A percentile compares a stretch with the other conserved stretches of the same genome.
Conservation (phyloP, 139 green algal genomes). For the Coelastrella sp. region DNA sequence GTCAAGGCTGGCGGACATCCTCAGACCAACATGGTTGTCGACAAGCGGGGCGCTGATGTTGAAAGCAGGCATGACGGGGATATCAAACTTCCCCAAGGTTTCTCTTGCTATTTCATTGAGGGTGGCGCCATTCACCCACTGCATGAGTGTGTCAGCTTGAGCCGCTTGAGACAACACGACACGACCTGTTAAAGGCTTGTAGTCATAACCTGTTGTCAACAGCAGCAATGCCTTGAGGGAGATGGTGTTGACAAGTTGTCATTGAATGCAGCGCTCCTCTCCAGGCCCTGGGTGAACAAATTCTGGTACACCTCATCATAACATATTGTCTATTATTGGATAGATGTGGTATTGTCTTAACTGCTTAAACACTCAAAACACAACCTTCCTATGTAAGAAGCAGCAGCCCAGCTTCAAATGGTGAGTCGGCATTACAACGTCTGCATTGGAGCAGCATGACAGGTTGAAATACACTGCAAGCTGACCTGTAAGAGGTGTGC, state of each 20-base stretch:
- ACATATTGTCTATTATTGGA: no score
- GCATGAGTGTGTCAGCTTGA: not conserved
- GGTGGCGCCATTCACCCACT: not conserved
- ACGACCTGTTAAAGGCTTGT: not conserved
- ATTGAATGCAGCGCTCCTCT: not conserved
- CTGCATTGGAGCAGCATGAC: no score
- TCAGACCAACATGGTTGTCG: slow-evolving; percentile 13
- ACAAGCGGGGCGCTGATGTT: slow-evolving; percentile 1
- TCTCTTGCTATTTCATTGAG: not conserved
- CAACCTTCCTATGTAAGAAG: not conserved
- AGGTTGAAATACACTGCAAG: no score
- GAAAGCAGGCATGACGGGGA: not conserved
- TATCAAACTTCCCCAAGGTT: not conserved
- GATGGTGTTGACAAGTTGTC: not conserved
- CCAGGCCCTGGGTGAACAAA: no score
- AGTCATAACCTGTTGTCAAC: not conserved
- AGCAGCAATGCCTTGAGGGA: not conserved
- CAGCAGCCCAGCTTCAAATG: not conserved
- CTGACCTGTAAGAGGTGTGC: not conserved
- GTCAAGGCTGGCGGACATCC: not conserved
- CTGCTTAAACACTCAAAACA: not conserved
- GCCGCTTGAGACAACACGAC: not conserved
- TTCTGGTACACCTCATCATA: no score
- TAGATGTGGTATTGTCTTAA: no score
- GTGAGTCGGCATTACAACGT: not conserved